phyloP scores from a whole-genome alignment of 257 asterid species.

The Solanum chmielewskii region DNA sequence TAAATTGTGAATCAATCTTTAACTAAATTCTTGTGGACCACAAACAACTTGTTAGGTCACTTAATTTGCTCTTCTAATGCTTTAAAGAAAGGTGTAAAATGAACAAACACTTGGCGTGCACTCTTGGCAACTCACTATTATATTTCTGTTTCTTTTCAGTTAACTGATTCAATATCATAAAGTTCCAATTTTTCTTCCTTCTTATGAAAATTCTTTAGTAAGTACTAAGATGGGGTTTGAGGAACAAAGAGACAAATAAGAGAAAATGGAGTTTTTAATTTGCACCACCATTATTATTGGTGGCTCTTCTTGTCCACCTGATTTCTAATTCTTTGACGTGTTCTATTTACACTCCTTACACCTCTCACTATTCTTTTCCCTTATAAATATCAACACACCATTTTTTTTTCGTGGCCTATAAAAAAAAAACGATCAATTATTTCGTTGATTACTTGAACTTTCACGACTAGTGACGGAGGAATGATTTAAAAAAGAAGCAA shows the following conservation, averaged over 20 bases:
- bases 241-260: neutral
- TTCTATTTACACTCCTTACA: neutral
- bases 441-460: too few relatives aligned
- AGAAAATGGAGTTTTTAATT: neutral
- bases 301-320: neutral
- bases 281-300: neutral
- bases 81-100: neutral
- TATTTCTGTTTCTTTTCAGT: neutral
- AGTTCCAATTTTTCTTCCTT: neutral
- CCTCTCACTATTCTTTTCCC: neutral
- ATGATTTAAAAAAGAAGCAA: too few relatives aligned
- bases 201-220: neutral
- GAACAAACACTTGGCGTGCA: neutral
- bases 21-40: neutral
- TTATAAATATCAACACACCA: neutral
- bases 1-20: neutral
- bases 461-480: accelerated
- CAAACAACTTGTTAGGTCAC: neutral
- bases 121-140: neutral
- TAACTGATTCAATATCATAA: neutral
- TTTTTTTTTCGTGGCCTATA: too few relatives aligned
- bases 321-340: neutral
- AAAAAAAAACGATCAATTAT: too few relatives aligned
- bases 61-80: neutral
- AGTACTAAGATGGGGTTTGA: neutral